These are phyloP conservation scores for Fraxinus platypoda DNA, from an alignment of 305 asterid species.

Conservation along the genomic window DNA sequence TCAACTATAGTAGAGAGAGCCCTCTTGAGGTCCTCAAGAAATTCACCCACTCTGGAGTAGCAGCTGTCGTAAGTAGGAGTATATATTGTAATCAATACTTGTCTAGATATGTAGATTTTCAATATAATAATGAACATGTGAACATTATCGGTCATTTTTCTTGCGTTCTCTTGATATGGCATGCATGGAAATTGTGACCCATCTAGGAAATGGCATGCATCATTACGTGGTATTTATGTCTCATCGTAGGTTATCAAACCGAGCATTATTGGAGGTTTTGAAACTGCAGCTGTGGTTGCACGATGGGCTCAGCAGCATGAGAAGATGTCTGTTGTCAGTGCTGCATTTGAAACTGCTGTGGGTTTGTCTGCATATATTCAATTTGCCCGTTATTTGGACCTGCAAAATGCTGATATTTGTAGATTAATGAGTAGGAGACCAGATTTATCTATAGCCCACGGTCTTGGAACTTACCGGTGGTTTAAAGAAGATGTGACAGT, in stretches of 20 bases:
- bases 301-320: constrained; percentile 94
- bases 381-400: constrained; percentile 68
- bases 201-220: not conserved
- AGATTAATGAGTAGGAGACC: constrained; percentile 48
- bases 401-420: constrained; percentile 57
- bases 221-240: not conserved
- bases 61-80: constrained; percentile 59
- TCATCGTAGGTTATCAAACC: constrained; percentile 84
- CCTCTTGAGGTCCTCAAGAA: constrained; percentile 63
- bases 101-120: not conserved
- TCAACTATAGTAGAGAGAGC: constrained; percentile 50
- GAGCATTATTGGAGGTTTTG: constrained; percentile 87
- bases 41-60: constrained; percentile 66
- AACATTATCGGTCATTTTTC: not conserved
- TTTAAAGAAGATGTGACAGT: constrained; percentile 66
- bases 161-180: not conserved
- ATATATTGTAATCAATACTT: not conserved
- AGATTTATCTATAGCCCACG: constrained; percentile 56
- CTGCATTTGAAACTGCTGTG: constrained; percentile 83
- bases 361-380: constrained; percentile 84
- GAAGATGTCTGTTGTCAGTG: constrained; percentile 78
- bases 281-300: constrained; percentile 73
- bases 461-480: constrained; percentile 96
- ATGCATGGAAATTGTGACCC: not conserved
- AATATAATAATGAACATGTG: not conserved